Evolutionary conservation across 1,139 yeast genomes (phyloP).

Genomic region (Sugiyamaella grinbergsii): DNA sequence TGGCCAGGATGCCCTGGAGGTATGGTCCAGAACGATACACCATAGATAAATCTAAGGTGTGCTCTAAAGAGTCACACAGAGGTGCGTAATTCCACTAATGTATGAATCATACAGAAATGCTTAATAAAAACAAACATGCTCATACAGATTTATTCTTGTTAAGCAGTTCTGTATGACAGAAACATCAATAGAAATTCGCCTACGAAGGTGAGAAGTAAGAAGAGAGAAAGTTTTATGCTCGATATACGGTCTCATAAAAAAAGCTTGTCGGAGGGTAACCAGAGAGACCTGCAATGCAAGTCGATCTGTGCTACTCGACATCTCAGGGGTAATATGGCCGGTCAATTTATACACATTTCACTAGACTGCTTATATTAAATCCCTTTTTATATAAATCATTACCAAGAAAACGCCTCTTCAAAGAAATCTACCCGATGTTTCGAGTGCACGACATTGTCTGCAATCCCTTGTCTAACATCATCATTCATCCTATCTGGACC

Average conservation of each 20-base stretch:
- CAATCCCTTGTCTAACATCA: constrained; percentile 48
- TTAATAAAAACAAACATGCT: neutral
- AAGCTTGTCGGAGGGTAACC: too few relatives aligned
- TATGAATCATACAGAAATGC: neutral
- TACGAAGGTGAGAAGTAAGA: too few relatives aligned
- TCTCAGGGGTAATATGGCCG: too few relatives aligned
- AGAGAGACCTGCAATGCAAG: too few relatives aligned
- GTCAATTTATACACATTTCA: too few relatives aligned
- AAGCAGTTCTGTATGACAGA: neutral
- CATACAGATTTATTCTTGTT: neutral
- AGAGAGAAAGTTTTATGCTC: too few relatives aligned
- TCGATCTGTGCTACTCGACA: too few relatives aligned
- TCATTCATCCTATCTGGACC: constrained; percentile 36
- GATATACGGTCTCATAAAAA: too few relatives aligned
- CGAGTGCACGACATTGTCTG: constrained; percentile 25
- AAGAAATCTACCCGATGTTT: constrained; percentile 40
- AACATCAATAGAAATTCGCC: neutral
- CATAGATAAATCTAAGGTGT: constrained; percentile 5
- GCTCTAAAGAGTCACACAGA: constrained; percentile 14
- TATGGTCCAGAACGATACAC: constrained; percentile 6
- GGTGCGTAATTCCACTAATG: neutral
- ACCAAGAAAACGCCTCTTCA: constrained; percentile 46
- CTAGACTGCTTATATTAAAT: too few relatives aligned
- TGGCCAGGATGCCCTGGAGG: constrained; percentile 26
- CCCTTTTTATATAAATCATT: too few relatives aligned